Evolutionary conservation across 176 grass and related monocot species (phyloP), one percentile per base, ranked within the genome.

Genomic region (Oryza meyeriana): DNA sequence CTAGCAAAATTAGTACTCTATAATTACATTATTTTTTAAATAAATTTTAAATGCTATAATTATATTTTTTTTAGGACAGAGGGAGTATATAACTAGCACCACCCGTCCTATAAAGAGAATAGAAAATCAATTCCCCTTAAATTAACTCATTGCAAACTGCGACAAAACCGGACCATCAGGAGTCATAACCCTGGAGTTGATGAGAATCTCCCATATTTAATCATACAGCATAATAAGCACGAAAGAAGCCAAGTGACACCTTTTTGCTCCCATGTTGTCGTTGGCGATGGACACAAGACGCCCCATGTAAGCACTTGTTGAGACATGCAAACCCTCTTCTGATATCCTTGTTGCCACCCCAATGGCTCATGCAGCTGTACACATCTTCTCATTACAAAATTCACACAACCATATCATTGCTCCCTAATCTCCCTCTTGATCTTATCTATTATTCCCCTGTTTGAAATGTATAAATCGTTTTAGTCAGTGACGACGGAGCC

Each of bases 81-180:
- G n/a, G n/a, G n/a, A n/a, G n/a, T n/a, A n/a, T 42, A 12, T 0
- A 52, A 22, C 1, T 52, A 52, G 22, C 18, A 39, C 14, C 69
- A 64, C 29, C 10, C 40, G 34, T 68, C 45, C 47, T 22, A 26
- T 52, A 52, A 17, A 50, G 5, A 50, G 4, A 50, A 18, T 17
- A 50, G 39, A 42, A 42, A 42, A 42, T 2, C 40, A 42, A 42
- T 11, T 1, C 40, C 40, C 6, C 35, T 44, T 72, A 72, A 65
- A 50, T 29, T 64, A 78, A 13, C 9, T 10, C n/a, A 25, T 42
- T 20, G 34, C 79, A 17, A 81, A 61, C 17, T 61, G 11, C 39
- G 82, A 89, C 87, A 89, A 89, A 81, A 80, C 7, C 50, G 82
- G 82, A 89, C 82, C 50, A 64, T 55, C 39, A 0, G 25, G 72